Conservation (phyloP, 345 rosid species). For the Angophora floribunda region DNA sequence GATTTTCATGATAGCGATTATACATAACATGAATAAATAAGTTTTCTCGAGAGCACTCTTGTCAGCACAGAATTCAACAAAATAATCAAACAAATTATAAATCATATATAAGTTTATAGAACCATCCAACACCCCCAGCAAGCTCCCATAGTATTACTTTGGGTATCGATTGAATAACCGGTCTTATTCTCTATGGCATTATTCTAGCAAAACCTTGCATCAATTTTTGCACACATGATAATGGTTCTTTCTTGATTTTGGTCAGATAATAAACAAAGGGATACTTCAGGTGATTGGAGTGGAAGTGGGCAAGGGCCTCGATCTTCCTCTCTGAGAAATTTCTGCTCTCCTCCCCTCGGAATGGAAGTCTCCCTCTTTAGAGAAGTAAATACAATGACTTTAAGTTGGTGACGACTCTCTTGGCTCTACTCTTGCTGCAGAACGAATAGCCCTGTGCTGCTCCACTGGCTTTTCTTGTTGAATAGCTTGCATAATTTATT, state of each 20-base stretch:
- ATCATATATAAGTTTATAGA: neutral
- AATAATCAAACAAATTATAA: neutral
- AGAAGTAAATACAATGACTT: neutral
- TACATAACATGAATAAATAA: neutral
- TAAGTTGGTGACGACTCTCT: neutral
- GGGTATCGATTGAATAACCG: neutral
- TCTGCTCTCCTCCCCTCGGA: neutral
- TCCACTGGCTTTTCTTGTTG: neutral
- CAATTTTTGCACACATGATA: neutral
- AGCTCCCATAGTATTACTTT: neutral
- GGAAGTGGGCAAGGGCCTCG: slow-evolving; percentile 77
- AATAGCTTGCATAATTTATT: neutral
- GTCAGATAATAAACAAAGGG: slow-evolving; percentile 69
- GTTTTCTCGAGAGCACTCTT: neutral
- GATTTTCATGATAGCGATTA: neutral
- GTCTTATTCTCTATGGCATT: neutral
- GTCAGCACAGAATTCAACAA: neutral
- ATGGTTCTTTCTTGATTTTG: neutral
- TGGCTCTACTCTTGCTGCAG: neutral
- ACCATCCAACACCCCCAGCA: neutral
- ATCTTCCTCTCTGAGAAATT: slow-evolving; percentile 54
- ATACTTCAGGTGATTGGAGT: slow-evolving; percentile 66
- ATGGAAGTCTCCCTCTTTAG: neutral
- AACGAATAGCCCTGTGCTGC: neutral
- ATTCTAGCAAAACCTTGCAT: neutral